Evolutionary conservation across 2,329 filamentous ascomycete genomes (phyloP), one percentile per base, ranked within the genome.

Genomic region (Epichloe gansuensis): DNA sequence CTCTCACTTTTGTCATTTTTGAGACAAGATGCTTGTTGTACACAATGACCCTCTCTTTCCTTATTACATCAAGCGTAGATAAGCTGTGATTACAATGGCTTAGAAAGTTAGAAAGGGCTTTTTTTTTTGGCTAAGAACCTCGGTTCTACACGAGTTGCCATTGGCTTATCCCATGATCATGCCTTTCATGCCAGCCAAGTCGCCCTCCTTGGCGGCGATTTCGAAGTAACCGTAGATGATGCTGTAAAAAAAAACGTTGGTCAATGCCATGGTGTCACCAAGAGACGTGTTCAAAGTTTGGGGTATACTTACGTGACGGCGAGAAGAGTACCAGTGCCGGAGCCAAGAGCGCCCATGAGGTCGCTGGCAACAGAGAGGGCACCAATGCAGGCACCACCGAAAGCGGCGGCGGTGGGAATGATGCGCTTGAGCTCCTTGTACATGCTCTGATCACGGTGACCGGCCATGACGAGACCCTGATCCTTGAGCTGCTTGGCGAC

Each of bases 221-320:
- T 98, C 93, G 64, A 98, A 98, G 76, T 98, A 98, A 59, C 90
- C 89, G 71, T 98, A 98, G 72, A 98, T 98, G 69, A 98, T 98
- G 56, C 89, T 94, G 61, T 8, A 0, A 11, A 13, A 4, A 7
- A 43, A 21, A 17, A 11, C 2, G 48, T 52, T 47, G 49, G 44
- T 49, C 17, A 53, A 17, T 21, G 31, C 13, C 23, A n/a, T 21
- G n/a, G 17, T 8, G 17, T 36, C 8, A n/a, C 4, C 23, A 3
- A 5, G 4, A 15, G 9, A 7, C n/a, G 3, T 12, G 17, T 21
- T 23, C 5, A 3, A 36, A 7, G 45, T 5, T 40, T 21, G 17
- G 17, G 53, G 57, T 82, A 51, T 61, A 85, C 88, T 87, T 82
- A 94, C 85, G 94, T 98, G 67, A 98, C 93, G 71, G 93, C 93